Evolutionary conservation across 495 filamentous ascomycete species (phyloP).

Genomic region (Tuber borchii): DNA sequence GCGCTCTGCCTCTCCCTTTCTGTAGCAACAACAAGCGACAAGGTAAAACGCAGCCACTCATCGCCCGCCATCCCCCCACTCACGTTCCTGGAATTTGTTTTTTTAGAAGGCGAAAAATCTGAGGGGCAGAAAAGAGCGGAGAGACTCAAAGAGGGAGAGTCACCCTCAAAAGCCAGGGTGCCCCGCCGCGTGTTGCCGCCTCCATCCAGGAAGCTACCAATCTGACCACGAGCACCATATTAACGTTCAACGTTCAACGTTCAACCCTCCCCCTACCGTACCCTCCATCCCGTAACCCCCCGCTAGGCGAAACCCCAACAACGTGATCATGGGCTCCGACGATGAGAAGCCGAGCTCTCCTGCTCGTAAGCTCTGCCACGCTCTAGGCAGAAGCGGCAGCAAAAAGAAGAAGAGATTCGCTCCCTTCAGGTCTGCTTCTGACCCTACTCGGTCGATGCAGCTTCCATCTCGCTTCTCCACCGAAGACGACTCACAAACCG

Average conservation of each 20-base stretch:
- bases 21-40: slow-evolving; percentile 28
- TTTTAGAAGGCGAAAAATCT: background rate
- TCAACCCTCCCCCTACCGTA: background rate
- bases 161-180: slow-evolving; percentile 15
- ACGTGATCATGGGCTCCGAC: slow-evolving; percentile 3
- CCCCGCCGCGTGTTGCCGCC: slow-evolving; percentile 16
- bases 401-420: slow-evolving; percentile 16
- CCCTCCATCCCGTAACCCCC: background rate
- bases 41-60: slow-evolving; percentile 31
- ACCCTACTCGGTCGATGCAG: slow-evolving; percentile 34
- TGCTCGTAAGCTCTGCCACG: slow-evolving; percentile 8
- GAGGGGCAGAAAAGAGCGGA: background rate
- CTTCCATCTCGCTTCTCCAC: slow-evolving; percentile 30
- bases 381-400: slow-evolving; percentile 14
- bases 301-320: background rate
- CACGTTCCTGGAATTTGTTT: slow-evolving; percentile 5
- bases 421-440: slow-evolving; percentile 16
- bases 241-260: slow-evolving; percentile 7
- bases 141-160: slow-evolving; percentile 9
- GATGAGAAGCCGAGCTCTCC: slow-evolving; percentile 18
- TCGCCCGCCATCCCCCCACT: slow-evolving; percentile 28
- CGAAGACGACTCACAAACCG: slow-evolving; percentile 32
- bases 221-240: slow-evolving; percentile 7
- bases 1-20: slow-evolving; percentile 23
- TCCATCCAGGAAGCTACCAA: slow-evolving; percentile 4